Base-by-base conservation (phyloP, 1,284 basidiomycete species). In the Exobasidium rhododendri region DNA sequence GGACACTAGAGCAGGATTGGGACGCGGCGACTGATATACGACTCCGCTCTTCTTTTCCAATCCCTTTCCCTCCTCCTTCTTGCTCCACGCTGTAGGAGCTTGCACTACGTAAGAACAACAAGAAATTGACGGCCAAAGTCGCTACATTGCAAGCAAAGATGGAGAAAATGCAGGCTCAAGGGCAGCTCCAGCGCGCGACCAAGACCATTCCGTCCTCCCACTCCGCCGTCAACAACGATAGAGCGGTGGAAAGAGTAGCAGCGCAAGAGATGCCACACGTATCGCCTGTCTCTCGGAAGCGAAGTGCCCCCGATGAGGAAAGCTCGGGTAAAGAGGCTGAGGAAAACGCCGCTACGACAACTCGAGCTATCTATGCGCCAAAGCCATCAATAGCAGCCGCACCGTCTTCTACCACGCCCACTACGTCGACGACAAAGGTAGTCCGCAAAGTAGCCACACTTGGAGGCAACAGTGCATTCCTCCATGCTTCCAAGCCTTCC, bases 91-190 rank as follows among this genome's bases (percentile, higher is more conserved):
- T 50, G 10, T 35, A 74, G 57, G 70, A 74, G 26, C 57, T 76
- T 1, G 61, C 60, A 2, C 69, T 67, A 14, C 58, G 74, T 32
- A 73, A 73, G 56, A 68, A 76, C 35, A 63, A 64, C 44, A 76
- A 74, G 46, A 69, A 68, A 56, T 66, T 59, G 44, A 54, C 61
- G 1, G 62, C 65, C 6, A 24, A 68, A 7, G 64, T 65, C 30
- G 62, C 31, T 29, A 62, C 65, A 52, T 17, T 72, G 2, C 44
- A 30, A 26, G 61, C 45, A 1, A 55, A 51, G 50, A 58, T 64
- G 20, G 67, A 68, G 35, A 50, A n/a, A n/a, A 1, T 65, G 22
- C 66, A 69, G 50, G 4, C 29, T 7, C 35, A 40, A 40, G 35
- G 35, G 17, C 47, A 50, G 13, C 13, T 50, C 3, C 47, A 50